Evolutionary conservation across 2,329 filamentous ascomycete genomes (phyloP).

Genomic region (Teratosphaeria gauchensis): DNA sequence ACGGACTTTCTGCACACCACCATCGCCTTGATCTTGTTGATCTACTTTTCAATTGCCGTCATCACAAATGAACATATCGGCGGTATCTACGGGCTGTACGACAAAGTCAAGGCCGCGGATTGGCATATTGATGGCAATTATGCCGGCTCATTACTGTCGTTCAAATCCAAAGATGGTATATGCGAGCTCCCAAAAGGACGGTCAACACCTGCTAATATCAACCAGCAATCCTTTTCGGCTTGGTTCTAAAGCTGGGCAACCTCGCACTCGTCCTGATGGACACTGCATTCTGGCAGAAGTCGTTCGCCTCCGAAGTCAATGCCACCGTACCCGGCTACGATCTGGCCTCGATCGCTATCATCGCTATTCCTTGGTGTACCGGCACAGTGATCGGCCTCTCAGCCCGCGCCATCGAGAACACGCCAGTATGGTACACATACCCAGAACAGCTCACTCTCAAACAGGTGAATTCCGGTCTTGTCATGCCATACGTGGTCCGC

Average conservation of each 20-base stretch:
- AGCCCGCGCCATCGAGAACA: conserved; percentile 37
- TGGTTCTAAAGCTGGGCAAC: conserved; percentile 42
- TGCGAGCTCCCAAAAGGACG: conserved; percentile 9
- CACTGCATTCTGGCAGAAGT: conserved; percentile 46
- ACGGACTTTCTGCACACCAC: conserved; percentile 42
- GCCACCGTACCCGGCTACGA: conserved; percentile 41
- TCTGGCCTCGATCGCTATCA: conserved; percentile 36
- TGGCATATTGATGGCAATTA: conserved; percentile 39
- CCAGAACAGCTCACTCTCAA: conserved; percentile 31
- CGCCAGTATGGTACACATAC: conserved; percentile 37
- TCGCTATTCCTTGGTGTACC: conserved; percentile 39
- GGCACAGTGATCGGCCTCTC: conserved; percentile 40
- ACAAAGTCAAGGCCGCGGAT: conserved; percentile 37
- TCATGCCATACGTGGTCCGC: conserved; percentile 39
- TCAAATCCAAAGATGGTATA: conserved; percentile 33
- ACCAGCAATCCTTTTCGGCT: conserved; percentile 28
- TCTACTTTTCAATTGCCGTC: conserved; percentile 40
- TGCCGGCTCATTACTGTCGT: conserved; percentile 38
- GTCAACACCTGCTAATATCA: background rate
- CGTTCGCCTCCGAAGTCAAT: conserved; percentile 39
- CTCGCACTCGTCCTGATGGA: conserved; percentile 43
- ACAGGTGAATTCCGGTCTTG: conserved; percentile 36
- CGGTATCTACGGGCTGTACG: conserved; percentile 35
- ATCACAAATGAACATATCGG: conserved; percentile 35
- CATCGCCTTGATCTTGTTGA: conserved; percentile 39